Base-by-base conservation (phyloP, 345 rosid genomes). In the Angophora floribunda region DNA sequence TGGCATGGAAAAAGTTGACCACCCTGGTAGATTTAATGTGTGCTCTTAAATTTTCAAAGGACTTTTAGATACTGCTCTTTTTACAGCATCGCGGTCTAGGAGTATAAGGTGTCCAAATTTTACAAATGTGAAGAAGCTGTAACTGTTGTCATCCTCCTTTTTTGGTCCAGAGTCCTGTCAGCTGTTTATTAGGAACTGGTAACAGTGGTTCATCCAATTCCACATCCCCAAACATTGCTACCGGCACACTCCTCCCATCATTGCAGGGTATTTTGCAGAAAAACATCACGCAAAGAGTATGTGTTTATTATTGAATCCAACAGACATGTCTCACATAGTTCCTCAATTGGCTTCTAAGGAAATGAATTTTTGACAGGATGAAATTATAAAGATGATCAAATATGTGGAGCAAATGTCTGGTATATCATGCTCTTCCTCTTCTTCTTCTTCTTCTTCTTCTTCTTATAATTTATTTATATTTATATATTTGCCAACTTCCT, bases 201-300 rank as follows among this genome's bases (percentile, higher is more conserved):
- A 63, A 86, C 79, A 94, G 95, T 87, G 95, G 93, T 51, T 89
- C 95, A 89, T 90, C 92, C 90, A 90, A 91, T 92, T 89, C 94
- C 59, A 90, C 92, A 86, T 84, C 94, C 86, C 90, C 93, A 90
- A 94, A 92, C 89, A 87, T 92, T 44, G 85, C 93, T 9, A 89
- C 94, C 26, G 90, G 93, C 86, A 79, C 94, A 36, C 90, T 96
- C 88, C 94, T 98, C 88, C 95, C 97, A 75, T 93, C 99, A 87
- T 89, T 98, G 90, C 99, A 95, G 88, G 92, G 88, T 90, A 93
- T 98, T 89, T 92, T 98, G 94, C 98, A 95, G 93, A 98, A 95
- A 93, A 98, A 96, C 90, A 67, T 92, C 87, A 65, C 91, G 90
- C 99, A 98, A 90, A 93, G 97, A 95, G 99, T 98, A 93, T 61